A percentile compares a stretch with the other conserved stretches of the same genome.
These are phyloP conservation scores for Babesia caballi DNA, from an alignment of 169 alveolate genomes.

Conservation along the genomic window DNA sequence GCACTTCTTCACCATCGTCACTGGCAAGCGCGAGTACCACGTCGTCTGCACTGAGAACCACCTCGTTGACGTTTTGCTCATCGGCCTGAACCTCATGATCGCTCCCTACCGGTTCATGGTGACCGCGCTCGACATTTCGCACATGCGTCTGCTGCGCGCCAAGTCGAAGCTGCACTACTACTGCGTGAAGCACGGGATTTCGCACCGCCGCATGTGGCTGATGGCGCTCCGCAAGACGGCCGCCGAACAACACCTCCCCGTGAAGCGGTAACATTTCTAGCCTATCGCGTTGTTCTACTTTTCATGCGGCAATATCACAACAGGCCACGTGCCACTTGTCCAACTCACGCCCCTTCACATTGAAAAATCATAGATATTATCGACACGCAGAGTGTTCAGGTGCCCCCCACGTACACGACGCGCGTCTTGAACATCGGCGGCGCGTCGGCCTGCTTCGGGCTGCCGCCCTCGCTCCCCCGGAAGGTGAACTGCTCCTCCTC, in stretches of 20 bases:
- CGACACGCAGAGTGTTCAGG: no score
- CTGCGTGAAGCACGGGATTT: constrained; percentile 2
- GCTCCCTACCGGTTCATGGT: neutral
- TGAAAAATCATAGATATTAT: no score
- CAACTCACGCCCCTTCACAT: no score
- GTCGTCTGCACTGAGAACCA: neutral
- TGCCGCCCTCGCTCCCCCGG: neutral
- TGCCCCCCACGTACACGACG: neutral
- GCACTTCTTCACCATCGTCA: constrained; percentile 26
- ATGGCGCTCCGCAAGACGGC: constrained; percentile 7
- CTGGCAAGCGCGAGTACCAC: constrained; percentile 16
- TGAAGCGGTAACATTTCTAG: no score
- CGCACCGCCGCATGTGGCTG: constrained; percentile 29
- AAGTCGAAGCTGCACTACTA: constrained; percentile 22
- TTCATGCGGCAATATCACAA: no score
- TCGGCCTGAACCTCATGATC: constrained; percentile 13
- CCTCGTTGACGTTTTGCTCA: constrained; percentile 8
- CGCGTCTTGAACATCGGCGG: constrained; percentile 8
- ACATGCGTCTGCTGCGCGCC: constrained; percentile 23
- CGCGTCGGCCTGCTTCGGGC: neutral
- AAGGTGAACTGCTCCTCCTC: constrained; percentile 26
- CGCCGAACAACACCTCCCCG: constrained; percentile 3
- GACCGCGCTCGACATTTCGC: constrained; percentile 7
- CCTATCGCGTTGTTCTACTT: no score
- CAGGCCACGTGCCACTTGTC: no score